Percentiles rank a stretch among this genome's conserved stretches.
Conservation (phyloP, 2,329 filamentous ascomycete genomes). For the Onygena corvina region DNA sequence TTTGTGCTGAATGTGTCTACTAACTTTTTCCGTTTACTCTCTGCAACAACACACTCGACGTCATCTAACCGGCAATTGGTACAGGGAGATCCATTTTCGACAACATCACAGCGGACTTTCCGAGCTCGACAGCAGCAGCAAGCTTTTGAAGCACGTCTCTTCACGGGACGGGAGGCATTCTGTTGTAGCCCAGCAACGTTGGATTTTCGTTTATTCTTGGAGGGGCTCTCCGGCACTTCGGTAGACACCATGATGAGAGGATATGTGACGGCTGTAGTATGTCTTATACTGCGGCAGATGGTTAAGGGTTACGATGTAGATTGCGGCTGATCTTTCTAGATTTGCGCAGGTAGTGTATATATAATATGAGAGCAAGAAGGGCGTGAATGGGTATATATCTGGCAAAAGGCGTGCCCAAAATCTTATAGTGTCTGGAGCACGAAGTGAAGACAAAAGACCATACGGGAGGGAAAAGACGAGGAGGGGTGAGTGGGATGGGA, state of each 20-base stretch:
- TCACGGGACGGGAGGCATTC: constrained; percentile 48
- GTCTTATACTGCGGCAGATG: neutral
- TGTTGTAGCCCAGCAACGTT: constrained; percentile 44
- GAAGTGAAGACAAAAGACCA: neutral
- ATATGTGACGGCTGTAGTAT: neutral
- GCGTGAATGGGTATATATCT: neutral
- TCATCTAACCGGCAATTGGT: constrained; percentile 23
- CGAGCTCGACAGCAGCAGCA: constrained; percentile 42
- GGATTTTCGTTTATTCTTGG: constrained; percentile 45
- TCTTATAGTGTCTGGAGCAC: neutral
- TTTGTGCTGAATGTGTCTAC: constrained; percentile 16
- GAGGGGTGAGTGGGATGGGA: constrained; percentile 3
- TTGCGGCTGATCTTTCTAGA: neutral
- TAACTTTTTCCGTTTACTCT: constrained; percentile 45
- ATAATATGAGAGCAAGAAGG: neutral
- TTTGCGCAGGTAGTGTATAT: neutral
- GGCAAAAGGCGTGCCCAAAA: neutral
- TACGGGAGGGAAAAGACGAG: neutral
- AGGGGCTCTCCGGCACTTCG: constrained; percentile 21
- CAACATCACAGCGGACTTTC: constrained; percentile 43
- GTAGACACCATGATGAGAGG: constrained; percentile 10
- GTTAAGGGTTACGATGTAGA: neutral
- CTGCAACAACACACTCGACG: constrained; percentile 19
- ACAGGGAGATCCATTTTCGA: constrained; percentile 33
- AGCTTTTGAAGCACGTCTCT: constrained; percentile 49